Evolutionary conservation across 441 rosid species (phyloP), one percentile per base, ranked within the genome.

Genomic region (Breynia disticha): DNA sequence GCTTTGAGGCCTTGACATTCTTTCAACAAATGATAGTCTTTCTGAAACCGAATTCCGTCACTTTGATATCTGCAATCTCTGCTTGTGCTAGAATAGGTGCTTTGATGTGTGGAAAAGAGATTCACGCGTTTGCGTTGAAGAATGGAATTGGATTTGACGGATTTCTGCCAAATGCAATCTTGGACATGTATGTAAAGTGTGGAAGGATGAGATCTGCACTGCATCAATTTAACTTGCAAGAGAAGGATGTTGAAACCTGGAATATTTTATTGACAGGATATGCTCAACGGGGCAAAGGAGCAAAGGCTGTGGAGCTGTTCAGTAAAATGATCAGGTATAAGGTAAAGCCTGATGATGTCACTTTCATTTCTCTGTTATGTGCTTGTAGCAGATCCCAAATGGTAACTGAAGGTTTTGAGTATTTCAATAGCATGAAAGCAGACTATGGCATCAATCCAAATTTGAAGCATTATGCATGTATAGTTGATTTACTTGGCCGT

Each of bases 61-160:
- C 98, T 10, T 68, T 91, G 53, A 69, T 84, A 39, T 72, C 90
- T 60, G 79, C 79, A 21, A 74, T 91, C 56, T 81, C 90, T 56
- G 95, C 90, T 35, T 91, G 94, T 76, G 83, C 89, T 60, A 81
- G 94, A 73, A 78, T 83, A 16, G 94, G 96, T 55, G 91, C 89
- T 48, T 59, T 86, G 63, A 80, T 79, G 81, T 77, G 89, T 57
- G 96, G 98, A 38, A 91, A 86, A 61, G 94, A 91, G 82, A 86
- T 87, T 61, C 98, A 91, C 58, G 90, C 87, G 19, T 76, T 83
- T 66, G 87, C 79, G 7, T 69, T 87, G 61, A 80, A 88, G 69
- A 74, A 72, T 38, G 79, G 83, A 19, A 55, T 81, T 50, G 84
- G 57, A 16, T 72, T 66, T 52, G 87, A 86, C 56, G 89, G 84